phyloP scores from a whole-genome alignment of 495 filamentous ascomycete species.

The Xylaria cubensis region DNA sequence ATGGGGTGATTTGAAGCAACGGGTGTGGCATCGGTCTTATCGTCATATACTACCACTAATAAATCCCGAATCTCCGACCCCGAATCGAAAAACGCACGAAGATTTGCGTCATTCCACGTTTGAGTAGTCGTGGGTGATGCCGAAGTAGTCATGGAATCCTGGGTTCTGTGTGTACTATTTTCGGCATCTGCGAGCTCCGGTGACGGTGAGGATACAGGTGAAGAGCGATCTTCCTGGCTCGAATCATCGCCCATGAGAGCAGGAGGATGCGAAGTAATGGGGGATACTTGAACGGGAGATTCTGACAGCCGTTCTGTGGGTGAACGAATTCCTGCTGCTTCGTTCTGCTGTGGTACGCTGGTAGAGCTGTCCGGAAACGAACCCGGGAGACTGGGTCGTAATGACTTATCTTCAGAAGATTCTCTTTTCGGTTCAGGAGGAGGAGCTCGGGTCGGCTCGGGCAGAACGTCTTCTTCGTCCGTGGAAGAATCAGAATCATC shows the following conservation, averaged over 20 bases:
- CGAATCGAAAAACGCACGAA: slow-evolving; percentile 90
- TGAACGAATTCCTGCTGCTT: slow-evolving; percentile 36
- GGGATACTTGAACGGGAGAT: slow-evolving; percentile 78
- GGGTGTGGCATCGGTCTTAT: slow-evolving; percentile 80
- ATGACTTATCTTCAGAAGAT: slow-evolving; percentile 28
- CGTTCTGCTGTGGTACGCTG: slow-evolving; percentile 36
- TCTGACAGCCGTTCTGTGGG: slow-evolving; percentile 66
- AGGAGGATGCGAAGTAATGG: slow-evolving; percentile 59
- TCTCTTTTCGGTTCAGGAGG: slow-evolving; percentile 30
- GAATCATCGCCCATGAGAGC: slow-evolving; percentile 70
- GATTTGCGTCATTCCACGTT: slow-evolving; percentile 83
- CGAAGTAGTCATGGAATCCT: slow-evolving; percentile 53
- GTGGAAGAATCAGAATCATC: slow-evolving; percentile 57
- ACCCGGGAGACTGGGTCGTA: slow-evolving; percentile 37
- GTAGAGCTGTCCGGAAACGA: slow-evolving; percentile 49
- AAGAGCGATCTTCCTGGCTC: slow-evolving; percentile 67
- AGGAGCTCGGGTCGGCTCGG: slow-evolving; percentile 34
- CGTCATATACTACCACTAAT: slow-evolving; percentile 89
- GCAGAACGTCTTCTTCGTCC: slow-evolving; percentile 50
- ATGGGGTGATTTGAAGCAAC: slow-evolving; percentile 83
- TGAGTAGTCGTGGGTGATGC: slow-evolving; percentile 50
- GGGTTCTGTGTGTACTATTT: slow-evolving; percentile 45
- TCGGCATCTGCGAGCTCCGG: slow-evolving; percentile 67
- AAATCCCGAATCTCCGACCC: slow-evolving; percentile 90
- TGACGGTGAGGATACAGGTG: slow-evolving; percentile 70